Conservation (phyloP, 2,329 filamentous ascomycete species). For the Stachybotrys chlorohalonatus region DNA sequence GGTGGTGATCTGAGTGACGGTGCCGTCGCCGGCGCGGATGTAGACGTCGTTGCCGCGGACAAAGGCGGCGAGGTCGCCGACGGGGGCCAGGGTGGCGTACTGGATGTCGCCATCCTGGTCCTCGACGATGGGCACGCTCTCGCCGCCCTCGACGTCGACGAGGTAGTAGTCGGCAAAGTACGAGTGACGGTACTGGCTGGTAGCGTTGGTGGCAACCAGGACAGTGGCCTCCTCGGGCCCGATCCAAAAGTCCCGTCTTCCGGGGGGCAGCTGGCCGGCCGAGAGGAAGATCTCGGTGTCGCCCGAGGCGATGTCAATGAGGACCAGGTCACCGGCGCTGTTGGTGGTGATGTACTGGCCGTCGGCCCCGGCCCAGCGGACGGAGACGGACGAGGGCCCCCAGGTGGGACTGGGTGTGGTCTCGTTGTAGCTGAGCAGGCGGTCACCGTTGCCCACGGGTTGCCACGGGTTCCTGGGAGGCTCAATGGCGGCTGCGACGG, state of each 20-base stretch:
- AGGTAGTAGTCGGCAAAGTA: slow-evolving; percentile 60
- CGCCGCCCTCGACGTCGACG: slow-evolving; percentile 49
- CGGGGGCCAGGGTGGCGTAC: slow-evolving; percentile 53
- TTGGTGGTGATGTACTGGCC: slow-evolving; percentile 50
- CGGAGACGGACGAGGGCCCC: slow-evolving; percentile 33
- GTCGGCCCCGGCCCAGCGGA: slow-evolving; percentile 53
- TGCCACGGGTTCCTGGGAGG: slow-evolving; percentile 44
- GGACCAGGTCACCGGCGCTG: slow-evolving; percentile 42
- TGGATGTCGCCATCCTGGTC: slow-evolving; percentile 58
- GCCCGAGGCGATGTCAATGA: slow-evolving; percentile 53
- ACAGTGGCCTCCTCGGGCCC: slow-evolving; percentile 49
- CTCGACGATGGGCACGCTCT: slow-evolving; percentile 43
- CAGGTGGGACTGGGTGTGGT: slow-evolving; percentile 40
- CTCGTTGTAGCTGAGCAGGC: slow-evolving; percentile 51
- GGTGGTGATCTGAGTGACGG: slow-evolving; percentile 45
- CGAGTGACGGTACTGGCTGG: slow-evolving; percentile 59
- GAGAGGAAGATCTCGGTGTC: slow-evolving; percentile 48
- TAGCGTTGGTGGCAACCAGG: slow-evolving; percentile 55
- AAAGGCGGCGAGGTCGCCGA: slow-evolving; percentile 52
- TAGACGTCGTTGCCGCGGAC: slow-evolving; percentile 59
- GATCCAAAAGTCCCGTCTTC: slow-evolving; percentile 51
- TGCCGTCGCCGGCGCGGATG: slow-evolving; percentile 38
- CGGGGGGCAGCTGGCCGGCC: slow-evolving; percentile 45
- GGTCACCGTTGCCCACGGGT: slow-evolving; percentile 45
- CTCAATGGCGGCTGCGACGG: slow-evolving; percentile 27